These are phyloP conservation scores for Clavispora phyllophila DNA, from an alignment of 805 yeast species.

Conservation along the genomic window DNA sequence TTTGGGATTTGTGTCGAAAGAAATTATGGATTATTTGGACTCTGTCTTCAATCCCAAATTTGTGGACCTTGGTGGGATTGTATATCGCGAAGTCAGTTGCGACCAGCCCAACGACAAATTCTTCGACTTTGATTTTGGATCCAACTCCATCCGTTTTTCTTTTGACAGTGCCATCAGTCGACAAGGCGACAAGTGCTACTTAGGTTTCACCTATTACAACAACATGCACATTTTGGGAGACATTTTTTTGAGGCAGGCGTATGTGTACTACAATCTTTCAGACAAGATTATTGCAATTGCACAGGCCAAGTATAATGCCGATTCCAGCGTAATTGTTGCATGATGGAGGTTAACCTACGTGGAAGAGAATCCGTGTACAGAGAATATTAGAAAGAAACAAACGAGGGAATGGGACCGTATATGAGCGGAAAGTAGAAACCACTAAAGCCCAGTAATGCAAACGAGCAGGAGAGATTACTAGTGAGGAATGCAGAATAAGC, in stretches of 20 bases:
- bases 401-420: too few relatives aligned
- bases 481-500: too few relatives aligned
- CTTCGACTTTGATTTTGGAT: constrained; percentile 10
- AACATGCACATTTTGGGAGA: constrained; percentile 12
- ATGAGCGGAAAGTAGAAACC: too few relatives aligned
- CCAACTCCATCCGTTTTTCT: constrained; percentile 6
- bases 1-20: constrained; percentile 7
- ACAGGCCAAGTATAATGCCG: constrained; percentile 7
- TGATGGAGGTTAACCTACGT: too few relatives aligned
- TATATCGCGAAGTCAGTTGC: constrained; percentile 9
- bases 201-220: constrained; percentile 8
- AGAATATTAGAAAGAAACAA: too few relatives aligned
- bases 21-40: constrained; percentile 6
- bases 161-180: constrained; percentile 7
- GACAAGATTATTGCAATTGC: constrained; percentile 12
- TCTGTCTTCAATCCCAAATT: constrained; percentile 1
- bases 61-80: constrained; percentile 1
- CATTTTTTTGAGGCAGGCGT: constrained; percentile 15
- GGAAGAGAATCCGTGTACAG: too few relatives aligned
- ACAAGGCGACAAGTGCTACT: constrained; percentile 7
- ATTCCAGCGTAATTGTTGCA: constrained; percentile 8
- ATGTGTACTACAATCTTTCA: constrained; percentile 13
- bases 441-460: too few relatives aligned
- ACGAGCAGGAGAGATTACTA: too few relatives aligned
- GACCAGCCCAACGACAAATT: constrained; percentile 11